Base-by-base conservation (phyloP, 257 asterid genomes). In the Ehretia macrophylla region DNA sequence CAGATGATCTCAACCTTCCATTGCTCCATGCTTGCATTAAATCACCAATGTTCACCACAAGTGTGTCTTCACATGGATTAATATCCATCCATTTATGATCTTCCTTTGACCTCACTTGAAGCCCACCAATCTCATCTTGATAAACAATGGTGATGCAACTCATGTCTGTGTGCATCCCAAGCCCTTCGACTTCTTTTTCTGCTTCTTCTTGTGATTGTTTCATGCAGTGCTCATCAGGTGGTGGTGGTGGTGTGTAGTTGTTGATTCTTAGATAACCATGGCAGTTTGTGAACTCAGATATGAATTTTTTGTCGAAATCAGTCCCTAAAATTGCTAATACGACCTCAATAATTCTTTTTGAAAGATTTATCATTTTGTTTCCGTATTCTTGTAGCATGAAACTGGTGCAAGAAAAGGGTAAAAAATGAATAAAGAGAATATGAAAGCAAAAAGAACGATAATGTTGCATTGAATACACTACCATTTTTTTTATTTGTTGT, bases 121-220 rank as follows among this genome's bases (percentile, higher is more conserved):
- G 89, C 10, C 95, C 95, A 21, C 95, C 88, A 19, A 50, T 72
- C 40, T 81, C 81, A 20, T 86, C 92, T 72, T 86, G 92, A 55
- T 72, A 72, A 35, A 85, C 79, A 14, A 85, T 62, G 55, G 91
- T 77, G 68, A 85, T 64, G 81, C 88, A 83, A 75, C 95, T 85
- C 95, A 85, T 85, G 58, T 85, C 95, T 0, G 95, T 85, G 80
- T 83, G 90, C 95, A 75, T 85, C 44, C 95, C 88, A 0, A 85
- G 83, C 23, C 88, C 90, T 79, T 85, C 90, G 6, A 68, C 65
- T 68, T 76, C 87, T 66, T 61, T 67, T 46, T 63, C 45, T 17
- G 45, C n/a, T 32, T 4, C 44, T 38, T 38, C 44, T 38, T 38
- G 6, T 38, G 6, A 5, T 6, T 11, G 27, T 51, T 65, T 58